Conservation (phyloP, 2,329 filamentous ascomycete species). For the Dothideomycetes sp. region DNA sequence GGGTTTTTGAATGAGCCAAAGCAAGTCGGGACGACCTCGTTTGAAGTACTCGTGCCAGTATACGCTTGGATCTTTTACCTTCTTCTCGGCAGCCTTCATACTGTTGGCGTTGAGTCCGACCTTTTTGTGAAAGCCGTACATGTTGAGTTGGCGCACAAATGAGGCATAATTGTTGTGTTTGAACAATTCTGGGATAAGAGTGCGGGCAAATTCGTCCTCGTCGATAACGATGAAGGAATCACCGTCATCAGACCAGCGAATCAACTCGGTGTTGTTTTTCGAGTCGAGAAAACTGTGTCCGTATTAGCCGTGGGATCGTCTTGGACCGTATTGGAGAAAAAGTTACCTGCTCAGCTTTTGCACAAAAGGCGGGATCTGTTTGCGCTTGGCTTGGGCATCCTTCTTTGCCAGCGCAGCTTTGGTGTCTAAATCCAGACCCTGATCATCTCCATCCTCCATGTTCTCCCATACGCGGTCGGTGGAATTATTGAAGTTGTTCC, state of each 20-base stretch:
- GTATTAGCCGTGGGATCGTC: conserved; percentile 4
- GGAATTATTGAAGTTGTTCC: conserved; percentile 32
- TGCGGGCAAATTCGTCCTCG: conserved; percentile 79
- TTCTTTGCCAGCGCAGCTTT: conserved; percentile 73
- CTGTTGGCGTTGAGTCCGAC: conserved; percentile 84
- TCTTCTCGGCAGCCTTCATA: conserved; percentile 92
- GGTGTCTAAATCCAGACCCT: conserved; percentile 69
- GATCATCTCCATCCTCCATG: conserved; percentile 60
- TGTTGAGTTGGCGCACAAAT: conserved; percentile 60
- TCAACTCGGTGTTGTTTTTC: conserved; percentile 84
- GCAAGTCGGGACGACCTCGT: conserved; percentile 78
- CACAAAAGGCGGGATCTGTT: conserved; percentile 95
- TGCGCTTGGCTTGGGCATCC: conserved; percentile 81
- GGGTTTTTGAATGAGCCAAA: conserved; percentile 95
- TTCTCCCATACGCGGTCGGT: conserved; percentile 29
- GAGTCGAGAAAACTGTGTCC: conserved; percentile 75
- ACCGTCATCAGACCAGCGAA: conserved; percentile 93
- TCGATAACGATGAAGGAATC: conserved; percentile 95
- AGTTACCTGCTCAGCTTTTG: conserved; percentile 92
- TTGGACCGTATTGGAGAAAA: conserved; percentile 13
- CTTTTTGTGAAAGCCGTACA: conserved; percentile 49
- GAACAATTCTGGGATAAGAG: conserved; percentile 64
- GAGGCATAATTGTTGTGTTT: conserved; percentile 75
- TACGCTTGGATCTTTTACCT: conserved; percentile 88
- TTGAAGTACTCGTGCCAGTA: conserved; percentile 97